Evolutionary conservation across 305 asterid species (phyloP).

Genomic region (Fraxinus ornus): DNA sequence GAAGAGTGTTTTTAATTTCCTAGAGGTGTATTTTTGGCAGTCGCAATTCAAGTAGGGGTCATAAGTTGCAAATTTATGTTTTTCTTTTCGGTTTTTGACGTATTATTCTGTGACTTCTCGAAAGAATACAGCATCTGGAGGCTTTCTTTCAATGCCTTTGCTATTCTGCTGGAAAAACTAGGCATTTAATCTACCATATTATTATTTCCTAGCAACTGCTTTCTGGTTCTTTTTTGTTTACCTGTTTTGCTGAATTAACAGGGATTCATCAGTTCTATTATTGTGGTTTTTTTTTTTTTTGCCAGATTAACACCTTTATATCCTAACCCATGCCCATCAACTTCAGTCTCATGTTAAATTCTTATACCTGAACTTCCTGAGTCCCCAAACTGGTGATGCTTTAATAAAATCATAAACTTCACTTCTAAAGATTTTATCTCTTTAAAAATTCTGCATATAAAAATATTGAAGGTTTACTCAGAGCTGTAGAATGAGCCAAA

Average conservation of each 20-base stretch:
- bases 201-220: neutral
- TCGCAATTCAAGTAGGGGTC: neutral
- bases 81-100: neutral
- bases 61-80: neutral
- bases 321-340: neutral
- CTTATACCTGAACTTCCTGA: neutral
- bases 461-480: neutral
- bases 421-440: neutral
- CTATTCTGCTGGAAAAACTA: neutral
- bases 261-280: neutral
- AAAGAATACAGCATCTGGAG: neutral
- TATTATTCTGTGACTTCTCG: neutral
- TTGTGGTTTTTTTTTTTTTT: neutral
- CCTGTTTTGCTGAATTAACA: neutral
- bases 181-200: neutral
- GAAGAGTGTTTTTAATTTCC: conserved; percentile 11
- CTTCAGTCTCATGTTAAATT: neutral
- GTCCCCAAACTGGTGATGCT: neutral
- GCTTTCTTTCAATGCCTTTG: neutral
- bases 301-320: neutral
- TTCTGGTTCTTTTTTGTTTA: neutral
- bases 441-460: neutral
- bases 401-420: neutral
- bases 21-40: neutral
- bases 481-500: neutral